Conservation (phyloP, 441 rosid genomes). For the Biscutella laevigata region DNA sequence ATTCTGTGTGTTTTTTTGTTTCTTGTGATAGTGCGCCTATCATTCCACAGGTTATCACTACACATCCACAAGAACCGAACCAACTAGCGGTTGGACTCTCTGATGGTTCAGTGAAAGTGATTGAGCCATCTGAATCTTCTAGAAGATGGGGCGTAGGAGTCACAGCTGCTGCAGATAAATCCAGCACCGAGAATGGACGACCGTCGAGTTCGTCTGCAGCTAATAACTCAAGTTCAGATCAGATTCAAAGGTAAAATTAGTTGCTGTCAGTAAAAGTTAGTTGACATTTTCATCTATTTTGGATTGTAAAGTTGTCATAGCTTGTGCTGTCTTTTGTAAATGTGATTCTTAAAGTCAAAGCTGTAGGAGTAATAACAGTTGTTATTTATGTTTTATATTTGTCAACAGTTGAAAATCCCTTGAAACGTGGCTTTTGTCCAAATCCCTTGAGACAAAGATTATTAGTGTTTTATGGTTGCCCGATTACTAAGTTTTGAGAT, state of each 20-base stretch:
- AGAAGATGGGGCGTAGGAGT: constrained; percentile 41
- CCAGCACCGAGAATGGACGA: constrained; percentile 33
- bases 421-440: no score
- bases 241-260: constrained; percentile 36
- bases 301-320: constrained; percentile 26
- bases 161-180: constrained; percentile 19
- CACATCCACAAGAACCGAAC: constrained; percentile 56
- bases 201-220: constrained; percentile 39
- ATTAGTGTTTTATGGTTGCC: no score
- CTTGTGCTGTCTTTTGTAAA: constrained; percentile 22
- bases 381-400: background rate
- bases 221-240: constrained; percentile 41
- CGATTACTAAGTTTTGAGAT: no score
- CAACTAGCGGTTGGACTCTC: constrained; percentile 49
- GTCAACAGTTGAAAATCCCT: background rate
- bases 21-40: constrained; percentile 30
- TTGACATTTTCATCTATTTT: constrained; percentile 8
- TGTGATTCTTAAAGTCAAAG: constrained; percentile 14
- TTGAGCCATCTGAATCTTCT: constrained; percentile 44
- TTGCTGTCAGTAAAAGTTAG: constrained; percentile 16
- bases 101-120: constrained; percentile 50
- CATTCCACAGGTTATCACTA: constrained; percentile 45
- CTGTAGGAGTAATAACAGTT: constrained; percentile 15
- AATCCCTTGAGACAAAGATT: no score
- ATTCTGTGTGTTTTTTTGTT: background rate